Conservation (phyloP, 1,139 yeast species). For the Zygosaccharomyces sapae region DNA sequence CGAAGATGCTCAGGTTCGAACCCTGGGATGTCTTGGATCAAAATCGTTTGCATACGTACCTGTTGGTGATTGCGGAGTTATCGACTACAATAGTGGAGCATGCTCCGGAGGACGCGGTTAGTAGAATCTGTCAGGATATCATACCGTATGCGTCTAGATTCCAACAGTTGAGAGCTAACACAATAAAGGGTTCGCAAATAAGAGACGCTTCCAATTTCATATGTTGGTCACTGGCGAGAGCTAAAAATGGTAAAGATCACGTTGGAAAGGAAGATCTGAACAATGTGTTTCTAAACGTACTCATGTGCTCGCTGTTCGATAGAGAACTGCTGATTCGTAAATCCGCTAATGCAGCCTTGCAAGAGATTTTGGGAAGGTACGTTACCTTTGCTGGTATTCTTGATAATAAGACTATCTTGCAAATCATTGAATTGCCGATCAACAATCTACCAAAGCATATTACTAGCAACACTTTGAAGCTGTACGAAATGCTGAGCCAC, state of each 20-base stretch:
- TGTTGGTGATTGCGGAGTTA: slow-evolving; percentile 38
- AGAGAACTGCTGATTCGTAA: slow-evolving; percentile 68
- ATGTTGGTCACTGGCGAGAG: slow-evolving; percentile 55
- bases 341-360: slow-evolving; percentile 82
- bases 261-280: slow-evolving; percentile 25
- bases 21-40: slow-evolving; percentile 31
- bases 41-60: slow-evolving; percentile 34
- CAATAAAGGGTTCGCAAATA: slow-evolving; percentile 59
- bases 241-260: slow-evolving; percentile 34
- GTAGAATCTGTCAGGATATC: slow-evolving; percentile 21
- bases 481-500: slow-evolving; percentile 23
- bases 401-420: slow-evolving; percentile 37
- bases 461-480: slow-evolving; percentile 36
- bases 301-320: slow-evolving; percentile 62
- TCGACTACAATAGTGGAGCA: slow-evolving; percentile 34
- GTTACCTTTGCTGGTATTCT: slow-evolving; percentile 37
- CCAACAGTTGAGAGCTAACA: slow-evolving; percentile 48
- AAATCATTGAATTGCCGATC: slow-evolving; percentile 56
- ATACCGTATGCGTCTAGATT: slow-evolving; percentile 46
- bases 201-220: slow-evolving; percentile 84
- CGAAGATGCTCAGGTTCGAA: slow-evolving; percentile 14
- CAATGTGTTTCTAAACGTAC: slow-evolving; percentile 42
- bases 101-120: slow-evolving; percentile 8
- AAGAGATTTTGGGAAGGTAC: slow-evolving; percentile 78
- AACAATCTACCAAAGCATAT: slow-evolving; percentile 43